phyloP scores from a whole-genome alignment of 208 protist genomes.

The Trypanosoma congolense region DNA sequence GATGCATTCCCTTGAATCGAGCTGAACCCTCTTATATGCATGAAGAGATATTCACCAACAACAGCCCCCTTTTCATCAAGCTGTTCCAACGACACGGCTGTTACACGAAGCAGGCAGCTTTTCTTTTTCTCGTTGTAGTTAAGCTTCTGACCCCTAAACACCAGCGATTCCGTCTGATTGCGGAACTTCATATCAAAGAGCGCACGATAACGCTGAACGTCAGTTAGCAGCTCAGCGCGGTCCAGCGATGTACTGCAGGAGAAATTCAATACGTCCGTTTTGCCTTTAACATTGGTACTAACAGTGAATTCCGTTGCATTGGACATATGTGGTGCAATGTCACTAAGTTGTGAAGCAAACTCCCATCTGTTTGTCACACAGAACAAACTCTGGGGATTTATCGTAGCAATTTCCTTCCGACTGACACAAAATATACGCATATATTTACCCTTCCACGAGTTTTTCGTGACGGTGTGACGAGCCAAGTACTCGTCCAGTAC shows the following conservation, averaged over 20 bases:
- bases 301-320: constrained; percentile 49
- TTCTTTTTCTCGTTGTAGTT: constrained; percentile 37
- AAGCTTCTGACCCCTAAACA: constrained; percentile 57
- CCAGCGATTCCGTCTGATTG: constrained; percentile 5
- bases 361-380: constrained; percentile 83
- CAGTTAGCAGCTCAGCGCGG: constrained; percentile 83
- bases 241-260: constrained; percentile 37
- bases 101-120: constrained; percentile 47
- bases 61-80: constrained; percentile 14
- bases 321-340: constrained; percentile 37
- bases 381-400: constrained; percentile 61
- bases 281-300: constrained; percentile 27
- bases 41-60: constrained; percentile 77
- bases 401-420: constrained; percentile 49
- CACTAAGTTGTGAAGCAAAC: constrained; percentile 35
- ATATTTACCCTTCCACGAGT: constrained; percentile 86
- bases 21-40: constrained; percentile 64
- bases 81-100: constrained; percentile 50
- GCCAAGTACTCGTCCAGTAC: constrained; percentile 40
- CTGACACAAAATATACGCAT: constrained; percentile 81
- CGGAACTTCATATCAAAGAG: constrained; percentile 47
- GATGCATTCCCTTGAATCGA: constrained; percentile 38
- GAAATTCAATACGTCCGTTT: constrained; percentile 66
- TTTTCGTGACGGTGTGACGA: constrained; percentile 79
- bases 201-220: constrained; percentile 63